Conservation (phyloP, 2,329 filamentous ascomycete species). For the Colletotrichum liaoningense region DNA sequence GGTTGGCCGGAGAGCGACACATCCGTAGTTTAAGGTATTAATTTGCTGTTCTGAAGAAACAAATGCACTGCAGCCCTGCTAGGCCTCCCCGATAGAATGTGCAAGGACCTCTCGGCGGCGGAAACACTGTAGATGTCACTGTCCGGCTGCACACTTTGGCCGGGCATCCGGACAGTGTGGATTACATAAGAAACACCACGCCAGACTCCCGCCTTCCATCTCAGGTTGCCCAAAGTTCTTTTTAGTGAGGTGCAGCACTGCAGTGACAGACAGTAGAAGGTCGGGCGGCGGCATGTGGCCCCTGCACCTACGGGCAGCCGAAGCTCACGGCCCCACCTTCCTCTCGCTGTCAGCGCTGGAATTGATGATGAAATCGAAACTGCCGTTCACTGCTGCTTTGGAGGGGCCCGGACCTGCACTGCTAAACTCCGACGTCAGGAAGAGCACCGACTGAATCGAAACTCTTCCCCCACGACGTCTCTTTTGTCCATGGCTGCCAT, state of each 20-base stretch:
- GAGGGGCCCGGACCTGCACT: constrained; percentile 21
- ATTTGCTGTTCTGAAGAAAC: constrained; percentile 5
- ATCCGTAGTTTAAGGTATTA: background rate
- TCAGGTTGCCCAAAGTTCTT: background rate
- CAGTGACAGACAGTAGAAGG: background rate
- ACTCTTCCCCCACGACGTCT: background rate
- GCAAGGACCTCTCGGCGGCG: background rate
- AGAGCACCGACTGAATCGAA: constrained; percentile 13
- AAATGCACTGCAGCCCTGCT: background rate
- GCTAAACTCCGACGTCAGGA: constrained; percentile 32
- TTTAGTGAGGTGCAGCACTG: background rate
- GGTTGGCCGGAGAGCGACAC: background rate
- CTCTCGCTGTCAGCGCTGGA: background rate
- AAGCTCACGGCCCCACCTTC: background rate
- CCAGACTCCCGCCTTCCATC: too few species aligned
- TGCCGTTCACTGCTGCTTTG: background rate
- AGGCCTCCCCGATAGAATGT: background rate
- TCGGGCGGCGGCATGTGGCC: background rate
- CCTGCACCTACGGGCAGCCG: background rate
- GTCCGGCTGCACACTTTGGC: background rate
- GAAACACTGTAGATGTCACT: background rate
- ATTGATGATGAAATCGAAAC: constrained; percentile 30
- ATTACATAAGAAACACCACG: background rate
- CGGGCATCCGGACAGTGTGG: background rate
- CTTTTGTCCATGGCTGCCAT: constrained; percentile 21